phyloP scores from a whole-genome alignment of 2,329 filamentous ascomycete genomes.

The Aspergillus intermedius region DNA sequence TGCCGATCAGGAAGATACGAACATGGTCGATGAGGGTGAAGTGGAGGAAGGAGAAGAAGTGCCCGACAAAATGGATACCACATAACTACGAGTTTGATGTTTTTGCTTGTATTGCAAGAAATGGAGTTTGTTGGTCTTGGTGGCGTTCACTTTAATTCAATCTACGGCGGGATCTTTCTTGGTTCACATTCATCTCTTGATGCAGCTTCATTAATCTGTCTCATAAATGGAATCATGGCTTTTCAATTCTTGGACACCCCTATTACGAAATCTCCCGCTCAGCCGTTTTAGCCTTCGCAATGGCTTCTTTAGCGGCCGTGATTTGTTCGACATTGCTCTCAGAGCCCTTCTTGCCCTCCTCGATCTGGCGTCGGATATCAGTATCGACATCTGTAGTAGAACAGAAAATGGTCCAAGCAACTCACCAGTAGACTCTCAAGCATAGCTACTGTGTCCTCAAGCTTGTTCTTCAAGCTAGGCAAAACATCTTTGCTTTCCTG shows the following conservation, averaged over 20 bases:
- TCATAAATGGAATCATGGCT: neutral
- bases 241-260: neutral
- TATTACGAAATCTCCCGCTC: slow-evolving; percentile 33
- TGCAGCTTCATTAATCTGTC: no score
- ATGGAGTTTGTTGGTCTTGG: slow-evolving; percentile 21
- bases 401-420: slow-evolving; percentile 23
- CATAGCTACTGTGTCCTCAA: slow-evolving; percentile 63
- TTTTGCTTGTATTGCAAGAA: slow-evolving; percentile 17
- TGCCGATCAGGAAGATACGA: slow-evolving; percentile 49
- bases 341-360: slow-evolving; percentile 34
- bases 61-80: slow-evolving; percentile 63
- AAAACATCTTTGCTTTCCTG: slow-evolving; percentile 84
- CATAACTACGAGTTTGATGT: slow-evolving; percentile 14
- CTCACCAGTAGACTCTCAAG: slow-evolving; percentile 70
- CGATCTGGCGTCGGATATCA: slow-evolving; percentile 19
- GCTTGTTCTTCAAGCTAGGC: slow-evolving; percentile 62
- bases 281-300: slow-evolving; percentile 33
- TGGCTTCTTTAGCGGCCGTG: slow-evolving; percentile 37
- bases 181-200: slow-evolving; percentile 15
- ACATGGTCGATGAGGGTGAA: slow-evolving; percentile 51
- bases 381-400: neutral
- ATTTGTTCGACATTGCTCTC: slow-evolving; percentile 37
- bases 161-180: slow-evolving; percentile 7
- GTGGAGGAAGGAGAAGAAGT: slow-evolving; percentile 46
- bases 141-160: slow-evolving; percentile 12